Evolutionary conservation across 371 early-diverging fungal species (phyloP), one percentile per base, ranked within the genome.

Genomic region (Parasitella parasitica): DNA sequence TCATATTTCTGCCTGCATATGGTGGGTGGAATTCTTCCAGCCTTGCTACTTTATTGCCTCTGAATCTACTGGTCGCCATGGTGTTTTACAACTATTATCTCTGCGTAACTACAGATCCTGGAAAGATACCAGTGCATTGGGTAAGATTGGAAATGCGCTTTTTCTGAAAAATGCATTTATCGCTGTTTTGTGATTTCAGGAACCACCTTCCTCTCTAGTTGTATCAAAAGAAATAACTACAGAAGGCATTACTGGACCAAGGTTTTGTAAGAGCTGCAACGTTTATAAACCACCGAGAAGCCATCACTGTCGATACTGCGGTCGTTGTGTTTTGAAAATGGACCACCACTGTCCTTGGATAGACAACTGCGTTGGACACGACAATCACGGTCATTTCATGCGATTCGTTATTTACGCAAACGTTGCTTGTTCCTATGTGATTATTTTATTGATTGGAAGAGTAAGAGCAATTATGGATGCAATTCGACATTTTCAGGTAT

Each of bases 271-370:
- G 43, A 78, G 78, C 3, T 95, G 95, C 63, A 74, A 86, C 27
- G 69, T 57, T 0, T 89, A 83, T 70, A 95, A 94, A 71, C 94
- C 95, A n/a, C 92, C 93, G 4, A 77, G 94, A 49, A 67, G 89
- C 28, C 94, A 94, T 73, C 95, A 95, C 69, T 95, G 95, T 74
- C 75, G 88, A 13, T 82, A 86, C 43, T 95, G 95, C 71, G 81
- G 86, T 15, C 83, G 87, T 7, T 94, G 95, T 79, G 89, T 95
- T 24, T 81, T 94, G 32, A 94, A 92, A 67, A 93, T 94, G 94
- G 95, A 95, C 64, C 95, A 95, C 65, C 99, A 98, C 69, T 98
- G 98, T 70, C 96, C 96, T 0, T 99, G 99, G 94, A 89, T 98
- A 52, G 93, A 95, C 80, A 97, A 95, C 70, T 98, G 98, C 79